Conservation (phyloP, 352 stramenopile genomes). For the Plasmopara viticola region DNA sequence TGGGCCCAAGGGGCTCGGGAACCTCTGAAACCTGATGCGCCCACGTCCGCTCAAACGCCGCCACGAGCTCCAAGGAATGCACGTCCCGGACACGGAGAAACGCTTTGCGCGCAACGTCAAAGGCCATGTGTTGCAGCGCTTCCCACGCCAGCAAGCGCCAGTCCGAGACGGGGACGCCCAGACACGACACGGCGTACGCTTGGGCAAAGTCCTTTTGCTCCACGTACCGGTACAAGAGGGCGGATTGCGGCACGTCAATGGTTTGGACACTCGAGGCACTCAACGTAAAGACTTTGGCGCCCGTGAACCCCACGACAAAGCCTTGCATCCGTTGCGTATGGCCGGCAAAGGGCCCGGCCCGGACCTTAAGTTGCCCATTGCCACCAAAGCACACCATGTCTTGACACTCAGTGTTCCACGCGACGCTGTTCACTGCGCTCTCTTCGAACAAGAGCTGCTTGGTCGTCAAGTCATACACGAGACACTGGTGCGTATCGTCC, state of each 20-base stretch:
- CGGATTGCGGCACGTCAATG: constrained; percentile 89
- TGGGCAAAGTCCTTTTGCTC: constrained; percentile 84
- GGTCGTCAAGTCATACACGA: constrained; percentile 88
- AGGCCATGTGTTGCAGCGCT: constrained; percentile 79
- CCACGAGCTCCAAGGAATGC: constrained; percentile 88
- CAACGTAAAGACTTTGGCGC: constrained; percentile 90
- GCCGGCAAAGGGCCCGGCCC: constrained; percentile 84
- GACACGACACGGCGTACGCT: constrained; percentile 87
- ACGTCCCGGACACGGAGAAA: constrained; percentile 90
- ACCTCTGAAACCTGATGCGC: constrained; percentile 46
- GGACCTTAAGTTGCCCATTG: constrained; percentile 87
- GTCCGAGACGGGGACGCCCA: constrained; percentile 91
- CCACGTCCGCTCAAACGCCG: constrained; percentile 72
- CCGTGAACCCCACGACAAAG: constrained; percentile 90
- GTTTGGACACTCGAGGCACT: constrained; percentile 82
- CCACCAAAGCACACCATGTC: constrained; percentile 93
- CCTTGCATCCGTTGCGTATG: constrained; percentile 88
- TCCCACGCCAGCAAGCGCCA: constrained; percentile 85
- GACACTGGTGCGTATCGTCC: constrained; percentile 82
- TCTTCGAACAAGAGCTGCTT: constrained; percentile 88
- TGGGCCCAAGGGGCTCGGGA: constrained; percentile 4
- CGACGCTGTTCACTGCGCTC: constrained; percentile 80
- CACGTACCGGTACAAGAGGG: constrained; percentile 84
- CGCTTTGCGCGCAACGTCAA: constrained; percentile 74
- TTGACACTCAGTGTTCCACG: constrained; percentile 93